Evolutionary conservation across 2,329 filamentous ascomycete species (phyloP), one percentile per base, ranked within the genome.

Genomic region (Diaporthe nobilis): DNA sequence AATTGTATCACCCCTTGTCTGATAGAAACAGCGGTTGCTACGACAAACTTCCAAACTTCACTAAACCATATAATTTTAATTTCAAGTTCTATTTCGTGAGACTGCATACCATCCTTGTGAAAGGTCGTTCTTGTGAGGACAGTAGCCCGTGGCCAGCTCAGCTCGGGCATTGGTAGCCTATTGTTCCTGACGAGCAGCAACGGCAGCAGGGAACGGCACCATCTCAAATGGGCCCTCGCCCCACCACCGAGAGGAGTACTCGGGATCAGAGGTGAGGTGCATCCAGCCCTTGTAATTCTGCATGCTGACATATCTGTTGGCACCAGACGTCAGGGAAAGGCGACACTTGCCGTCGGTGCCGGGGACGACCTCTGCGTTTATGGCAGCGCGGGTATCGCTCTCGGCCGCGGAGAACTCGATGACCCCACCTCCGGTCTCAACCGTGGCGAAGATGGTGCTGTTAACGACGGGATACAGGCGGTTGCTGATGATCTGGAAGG

Each of bases 381-480:
- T 55, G 5, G 28, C 65, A 20, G 49, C 34, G 5, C n/a, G 7
- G 8, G 12, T 17, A 9, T 39, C 34, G n/a, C 3, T 9, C 9
- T 55, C 65, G 65, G 22, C 22, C 22, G 15, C 34, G 9, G 15
- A 9, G 49, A 70, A 70, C 17, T 28, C 12, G 25, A 70, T 70
- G 12, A 12, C 17, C 1, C 65, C 65, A 1, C 65, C 47, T 12
- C n/a, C 49, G 5, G 4, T 28, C 8, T 49, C 7, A 13, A 55
- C 25, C 15, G 49, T 55, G 61, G 72, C 51, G 82, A 77, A 10
- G 83, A 84, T 25, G 81, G 77, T n/a, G 85, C 77, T 77, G 80
- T 88, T 83, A 84, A 86, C 1, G 86, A 88, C 63, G 79, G 71
- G 9, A 17, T 42, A 55, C n/a, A 70, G 34, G 34, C 49, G 65